A percentile compares a stretch with the other conserved stretches of the same genome.
phyloP scores from a whole-genome alignment of 2,329 filamentous ascomycete species.

The Emmonsiellopsis sp. region DNA sequence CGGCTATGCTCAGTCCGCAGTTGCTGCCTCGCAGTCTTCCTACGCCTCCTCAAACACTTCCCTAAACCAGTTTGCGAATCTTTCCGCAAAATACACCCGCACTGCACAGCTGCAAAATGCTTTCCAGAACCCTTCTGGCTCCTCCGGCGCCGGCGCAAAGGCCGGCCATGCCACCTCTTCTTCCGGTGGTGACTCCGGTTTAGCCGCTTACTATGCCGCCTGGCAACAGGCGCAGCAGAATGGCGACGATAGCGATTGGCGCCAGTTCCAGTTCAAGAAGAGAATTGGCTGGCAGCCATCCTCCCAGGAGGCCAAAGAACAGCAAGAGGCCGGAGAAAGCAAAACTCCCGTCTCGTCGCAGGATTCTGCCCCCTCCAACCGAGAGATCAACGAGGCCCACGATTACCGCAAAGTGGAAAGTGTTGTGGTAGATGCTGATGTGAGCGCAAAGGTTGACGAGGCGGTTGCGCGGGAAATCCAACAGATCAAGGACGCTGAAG shows the following conservation, averaged over 20 bases:
- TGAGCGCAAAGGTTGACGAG: constrained; percentile 73
- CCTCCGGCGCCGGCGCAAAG: constrained; percentile 43
- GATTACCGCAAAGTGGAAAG: constrained; percentile 50
- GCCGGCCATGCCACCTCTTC: constrained; percentile 50
- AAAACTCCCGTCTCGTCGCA: constrained; percentile 6
- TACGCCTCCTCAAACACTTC: constrained; percentile 57
- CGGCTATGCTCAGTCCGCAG: constrained; percentile 95
- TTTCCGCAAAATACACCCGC: constrained; percentile 43
- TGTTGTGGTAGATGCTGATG: constrained; percentile 37
- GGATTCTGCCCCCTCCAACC: constrained; percentile 33
- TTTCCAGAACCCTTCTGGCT: constrained; percentile 55
- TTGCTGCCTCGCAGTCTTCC: constrained; percentile 84
- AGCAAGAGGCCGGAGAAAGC: constrained; percentile 17
- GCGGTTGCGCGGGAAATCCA: constrained; percentile 69
- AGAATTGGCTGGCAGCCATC: constrained; percentile 76
- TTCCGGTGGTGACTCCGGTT: constrained; percentile 48
- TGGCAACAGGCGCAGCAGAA: constrained; percentile 69
- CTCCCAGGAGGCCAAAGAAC: constrained; percentile 27
- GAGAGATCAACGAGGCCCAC: constrained; percentile 49
- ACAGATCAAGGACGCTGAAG: constrained; percentile 46
- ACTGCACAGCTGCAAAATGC: constrained; percentile 65
- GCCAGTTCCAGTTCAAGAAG: constrained; percentile 81
- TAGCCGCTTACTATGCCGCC: constrained; percentile 88
- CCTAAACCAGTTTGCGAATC: constrained; percentile 43
- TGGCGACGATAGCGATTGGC: constrained; percentile 72